phyloP scores from a whole-genome alignment of 441 rosid species.

The Corymbia citriodora region DNA sequence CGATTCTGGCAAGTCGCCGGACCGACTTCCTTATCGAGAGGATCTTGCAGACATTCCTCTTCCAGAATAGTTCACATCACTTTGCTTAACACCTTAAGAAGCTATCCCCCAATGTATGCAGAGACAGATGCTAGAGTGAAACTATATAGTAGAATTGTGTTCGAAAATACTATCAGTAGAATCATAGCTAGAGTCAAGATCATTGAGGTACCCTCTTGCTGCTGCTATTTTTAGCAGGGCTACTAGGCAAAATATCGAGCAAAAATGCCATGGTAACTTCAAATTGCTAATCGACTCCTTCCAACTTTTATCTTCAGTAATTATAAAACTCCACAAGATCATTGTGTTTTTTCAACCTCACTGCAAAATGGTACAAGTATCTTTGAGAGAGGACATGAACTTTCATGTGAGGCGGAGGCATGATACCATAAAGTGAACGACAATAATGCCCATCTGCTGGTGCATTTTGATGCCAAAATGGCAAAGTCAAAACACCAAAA shows the following conservation, averaged over 20 bases:
- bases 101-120: neutral
- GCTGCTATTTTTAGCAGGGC: neutral
- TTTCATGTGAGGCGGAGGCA: neutral
- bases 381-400: neutral
- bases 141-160: neutral
- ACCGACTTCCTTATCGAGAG: conserved; percentile 27
- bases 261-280: neutral
- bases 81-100: neutral
- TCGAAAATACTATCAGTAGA: neutral
- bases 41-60: conserved; percentile 43
- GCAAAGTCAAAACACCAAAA: neutral
- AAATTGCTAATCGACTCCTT: neutral
- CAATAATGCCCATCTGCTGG: neutral
- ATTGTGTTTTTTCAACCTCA: neutral
- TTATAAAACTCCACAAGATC: neutral
- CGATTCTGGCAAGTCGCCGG: neutral
- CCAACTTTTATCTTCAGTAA: neutral
- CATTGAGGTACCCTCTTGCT: neutral
- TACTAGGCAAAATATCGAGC: neutral
- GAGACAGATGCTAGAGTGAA: neutral
- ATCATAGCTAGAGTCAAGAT: neutral
- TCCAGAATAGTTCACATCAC: conserved; percentile 14
- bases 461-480: neutral
- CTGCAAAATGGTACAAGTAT: neutral
- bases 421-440: neutral